phyloP scores from a whole-genome alignment of 1,284 basidiomycete genomes.

The Abortiporus biennis region DNA sequence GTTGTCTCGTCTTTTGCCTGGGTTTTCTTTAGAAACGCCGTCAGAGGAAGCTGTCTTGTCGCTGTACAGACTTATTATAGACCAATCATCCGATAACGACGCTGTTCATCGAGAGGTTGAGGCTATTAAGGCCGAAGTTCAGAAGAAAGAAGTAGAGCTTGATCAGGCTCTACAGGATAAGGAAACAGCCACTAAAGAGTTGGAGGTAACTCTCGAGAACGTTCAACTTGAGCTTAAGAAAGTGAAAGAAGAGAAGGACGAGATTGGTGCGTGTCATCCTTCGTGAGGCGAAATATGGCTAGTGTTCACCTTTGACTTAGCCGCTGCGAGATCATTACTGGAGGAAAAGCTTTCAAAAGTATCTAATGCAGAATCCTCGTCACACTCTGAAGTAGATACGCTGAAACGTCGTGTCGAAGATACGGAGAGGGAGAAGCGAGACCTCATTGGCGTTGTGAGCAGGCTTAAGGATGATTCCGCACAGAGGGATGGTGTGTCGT shows the following conservation, averaged over 20 bases:
- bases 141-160: conserved; percentile 69
- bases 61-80: conserved; percentile 56
- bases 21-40: conserved; percentile 47
- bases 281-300: neutral
- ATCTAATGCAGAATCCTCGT: conserved; percentile 47
- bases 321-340: conserved; percentile 41
- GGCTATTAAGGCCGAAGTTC: conserved; percentile 53
- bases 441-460: conserved; percentile 68
- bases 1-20: conserved; percentile 46
- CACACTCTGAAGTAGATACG: conserved; percentile 52
- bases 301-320: conserved; percentile 28
- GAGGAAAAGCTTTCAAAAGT: conserved; percentile 49
- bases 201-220: conserved; percentile 43
- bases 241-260: conserved; percentile 54
- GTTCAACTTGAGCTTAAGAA: conserved; percentile 47
- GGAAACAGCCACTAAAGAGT: conserved; percentile 50
- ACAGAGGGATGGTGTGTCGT: conserved; percentile 55
- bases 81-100: conserved; percentile 50
- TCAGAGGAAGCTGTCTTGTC: conserved; percentile 51
- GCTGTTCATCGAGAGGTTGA: conserved; percentile 53
- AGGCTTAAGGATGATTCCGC: conserved; percentile 64
- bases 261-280: conserved; percentile 43
- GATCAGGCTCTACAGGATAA: conserved; percentile 75
- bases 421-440: conserved; percentile 74
- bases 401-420: conserved; percentile 60